phyloP scores from a whole-genome alignment of 2,329 filamentous ascomycete genomes.

The Epichloe sp. region DNA sequence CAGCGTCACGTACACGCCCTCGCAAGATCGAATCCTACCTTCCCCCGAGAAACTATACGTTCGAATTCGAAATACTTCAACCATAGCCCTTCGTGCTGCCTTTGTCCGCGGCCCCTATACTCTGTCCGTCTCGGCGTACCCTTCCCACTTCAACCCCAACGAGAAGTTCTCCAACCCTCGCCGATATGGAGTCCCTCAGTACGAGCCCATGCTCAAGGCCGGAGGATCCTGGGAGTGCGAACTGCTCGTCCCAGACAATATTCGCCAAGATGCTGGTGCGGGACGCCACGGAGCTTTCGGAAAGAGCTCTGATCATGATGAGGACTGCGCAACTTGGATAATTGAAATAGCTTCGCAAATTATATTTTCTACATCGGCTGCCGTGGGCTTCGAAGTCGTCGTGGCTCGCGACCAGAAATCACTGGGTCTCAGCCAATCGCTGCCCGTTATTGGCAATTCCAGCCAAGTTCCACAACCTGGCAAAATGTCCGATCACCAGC shows the following conservation, averaged over 20 bases:
- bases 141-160: constrained; percentile 72
- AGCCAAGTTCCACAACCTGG: constrained; percentile 49
- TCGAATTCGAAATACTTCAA: constrained; percentile 82
- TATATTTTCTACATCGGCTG: constrained; percentile 80
- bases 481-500: constrained; percentile 63
- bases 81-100: constrained; percentile 80
- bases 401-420: constrained; percentile 79
- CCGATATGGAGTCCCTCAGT: constrained; percentile 69
- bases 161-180: constrained; percentile 57
- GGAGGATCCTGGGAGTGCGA: constrained; percentile 75
- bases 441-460: constrained; percentile 32
- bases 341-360: constrained; percentile 88
- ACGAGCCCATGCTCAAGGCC: constrained; percentile 92
- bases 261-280: constrained; percentile 50
- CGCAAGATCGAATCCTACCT: constrained; percentile 77
- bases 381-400: constrained; percentile 77
- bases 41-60: constrained; percentile 71
- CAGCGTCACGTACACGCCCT: constrained; percentile 84
- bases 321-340: constrained; percentile 64
- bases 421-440: constrained; percentile 46
- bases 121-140: constrained; percentile 75
- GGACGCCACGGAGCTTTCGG: constrained; percentile 33
- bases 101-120: constrained; percentile 96
- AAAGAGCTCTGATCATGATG: constrained; percentile 29
- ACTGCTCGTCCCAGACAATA: constrained; percentile 66